Conservation (phyloP, 108 stramenopile species). For the Conticribra guillardii region DNA sequence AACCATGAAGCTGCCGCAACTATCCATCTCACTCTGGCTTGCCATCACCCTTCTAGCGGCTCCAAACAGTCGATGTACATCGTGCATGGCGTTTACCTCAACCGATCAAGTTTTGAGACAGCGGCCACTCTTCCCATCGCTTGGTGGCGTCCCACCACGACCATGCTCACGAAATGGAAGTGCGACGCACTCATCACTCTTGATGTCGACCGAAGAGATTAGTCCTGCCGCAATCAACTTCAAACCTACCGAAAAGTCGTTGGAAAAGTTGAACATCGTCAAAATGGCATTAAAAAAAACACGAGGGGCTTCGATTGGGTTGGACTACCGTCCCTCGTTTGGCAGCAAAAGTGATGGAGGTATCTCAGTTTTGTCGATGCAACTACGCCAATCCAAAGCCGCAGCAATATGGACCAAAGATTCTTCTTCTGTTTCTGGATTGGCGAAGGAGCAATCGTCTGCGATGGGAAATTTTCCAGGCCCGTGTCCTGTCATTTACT, state of each 20-base stretch:
- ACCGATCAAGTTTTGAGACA: no score
- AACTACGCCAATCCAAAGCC: conserved; percentile 54
- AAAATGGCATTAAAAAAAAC: conserved; percentile 20
- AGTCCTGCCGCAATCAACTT: not conserved
- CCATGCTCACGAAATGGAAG: no score
- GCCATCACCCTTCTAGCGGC: no score
- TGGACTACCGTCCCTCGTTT: conserved; percentile 40
- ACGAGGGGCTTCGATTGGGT: conserved; percentile 35
- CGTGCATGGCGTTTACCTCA: no score
- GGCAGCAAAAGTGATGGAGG: conserved; percentile 9
- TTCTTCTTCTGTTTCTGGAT: conserved; percentile 17
- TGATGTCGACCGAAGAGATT: not conserved
- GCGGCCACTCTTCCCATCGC: no score
- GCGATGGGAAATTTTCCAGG: conserved; percentile 78
- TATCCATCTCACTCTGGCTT: no score
- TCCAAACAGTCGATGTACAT: no score
- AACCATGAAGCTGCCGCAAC: no score
- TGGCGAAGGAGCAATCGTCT: conserved; percentile 61
- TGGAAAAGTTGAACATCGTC: conserved; percentile 19
- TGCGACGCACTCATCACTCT: no score
- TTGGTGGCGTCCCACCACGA: no score
- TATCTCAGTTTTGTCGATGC: conserved; percentile 59
- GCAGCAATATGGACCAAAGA: conserved; percentile 50
- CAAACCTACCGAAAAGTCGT: conserved; percentile 4
- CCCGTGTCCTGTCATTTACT: conserved; percentile 71